These are phyloP conservation scores for Rhizoctonia solani DNA, from an alignment of 1,284 basidiomycete species.

Conservation along the genomic window DNA sequence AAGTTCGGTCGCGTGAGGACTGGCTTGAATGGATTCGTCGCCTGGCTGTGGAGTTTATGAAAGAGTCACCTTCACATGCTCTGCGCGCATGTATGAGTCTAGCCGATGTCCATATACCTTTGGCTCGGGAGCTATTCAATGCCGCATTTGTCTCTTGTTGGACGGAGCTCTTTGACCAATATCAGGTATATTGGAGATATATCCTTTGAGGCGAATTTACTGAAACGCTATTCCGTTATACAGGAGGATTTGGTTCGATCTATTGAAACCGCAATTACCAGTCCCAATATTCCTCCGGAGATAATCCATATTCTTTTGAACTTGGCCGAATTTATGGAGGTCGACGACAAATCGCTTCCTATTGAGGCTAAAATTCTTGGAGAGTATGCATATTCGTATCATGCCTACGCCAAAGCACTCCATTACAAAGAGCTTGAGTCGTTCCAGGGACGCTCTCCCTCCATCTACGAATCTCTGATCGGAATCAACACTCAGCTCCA, in stretches of 20 bases:
- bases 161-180: conserved; percentile 94
- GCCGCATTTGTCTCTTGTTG: conserved; percentile 98
- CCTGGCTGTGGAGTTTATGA: conserved; percentile 95
- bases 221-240: conserved; percentile 31
- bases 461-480: conserved; percentile 92
- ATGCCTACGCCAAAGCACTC: conserved; percentile 96
- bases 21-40: conserved; percentile 97
- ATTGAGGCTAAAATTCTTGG: conserved; percentile 94
- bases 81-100: conserved; percentile 93
- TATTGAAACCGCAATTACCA: conserved; percentile 85
- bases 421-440: conserved; percentile 99
- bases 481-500: conserved; percentile 97
- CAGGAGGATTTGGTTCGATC: conserved; percentile 93
- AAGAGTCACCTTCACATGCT: conserved; percentile 97
- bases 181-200: conserved; percentile 65
- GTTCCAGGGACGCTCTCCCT: conserved; percentile 76
- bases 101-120: conserved; percentile 88
- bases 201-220: conserved; percentile 10
- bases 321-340: conserved; percentile 99
- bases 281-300: conserved; percentile 82
- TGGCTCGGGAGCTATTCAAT: conserved; percentile 96
- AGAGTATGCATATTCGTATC: conserved; percentile 91
- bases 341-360: conserved; percentile 94
- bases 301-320: conserved; percentile 94
- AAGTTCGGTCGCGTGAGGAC: conserved; percentile 80